Evolutionary conservation across 2,329 filamentous ascomycete genomes (phyloP).

Genomic region (Zasmidium cellare): DNA sequence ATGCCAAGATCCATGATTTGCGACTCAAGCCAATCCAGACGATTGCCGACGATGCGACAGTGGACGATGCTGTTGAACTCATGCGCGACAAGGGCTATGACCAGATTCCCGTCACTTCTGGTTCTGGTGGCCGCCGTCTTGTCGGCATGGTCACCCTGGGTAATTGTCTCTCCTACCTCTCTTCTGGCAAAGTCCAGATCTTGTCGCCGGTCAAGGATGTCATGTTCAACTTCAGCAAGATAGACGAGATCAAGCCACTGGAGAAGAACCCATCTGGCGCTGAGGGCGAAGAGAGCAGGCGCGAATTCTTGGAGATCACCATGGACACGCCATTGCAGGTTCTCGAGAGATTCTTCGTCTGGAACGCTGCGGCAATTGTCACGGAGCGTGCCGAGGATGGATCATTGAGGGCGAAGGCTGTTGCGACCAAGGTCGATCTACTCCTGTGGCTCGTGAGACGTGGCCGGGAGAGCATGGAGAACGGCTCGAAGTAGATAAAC

Average conservation of each 20-base stretch:
- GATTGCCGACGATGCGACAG: constrained; percentile 67
- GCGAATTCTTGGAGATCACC: constrained; percentile 91
- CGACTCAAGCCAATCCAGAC: constrained; percentile 93
- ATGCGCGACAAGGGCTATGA: constrained; percentile 99
- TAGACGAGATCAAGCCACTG: constrained; percentile 90
- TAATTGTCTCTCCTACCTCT: constrained; percentile 89
- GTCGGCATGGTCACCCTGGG: constrained; percentile 93
- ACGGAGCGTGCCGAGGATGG: constrained; percentile 69
- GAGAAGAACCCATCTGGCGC: constrained; percentile 61
- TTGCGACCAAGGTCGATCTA: constrained; percentile 96
- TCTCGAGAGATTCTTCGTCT: constrained; percentile 92
- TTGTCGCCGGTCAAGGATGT: constrained; percentile 76
- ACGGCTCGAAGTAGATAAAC: neutral
- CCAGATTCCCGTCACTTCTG: constrained; percentile 84
- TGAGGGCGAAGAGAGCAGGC: constrained; percentile 42
- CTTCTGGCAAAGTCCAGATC: constrained; percentile 73
- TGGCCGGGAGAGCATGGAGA: constrained; percentile 29
- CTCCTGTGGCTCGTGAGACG: constrained; percentile 86
- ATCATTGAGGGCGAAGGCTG: constrained; percentile 72
- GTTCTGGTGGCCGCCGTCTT: constrained; percentile 65
- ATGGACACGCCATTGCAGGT: constrained; percentile 80
- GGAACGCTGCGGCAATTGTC: constrained; percentile 94
- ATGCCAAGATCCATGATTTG: constrained; percentile 77
- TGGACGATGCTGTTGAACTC: constrained; percentile 88
- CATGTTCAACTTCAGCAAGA: constrained; percentile 93